A percentile compares a stretch with the other conserved stretches of the same genome.
phyloP scores from a whole-genome alignment of 192 early-diverging fungal genomes.

The Podila clonocystis region DNA sequence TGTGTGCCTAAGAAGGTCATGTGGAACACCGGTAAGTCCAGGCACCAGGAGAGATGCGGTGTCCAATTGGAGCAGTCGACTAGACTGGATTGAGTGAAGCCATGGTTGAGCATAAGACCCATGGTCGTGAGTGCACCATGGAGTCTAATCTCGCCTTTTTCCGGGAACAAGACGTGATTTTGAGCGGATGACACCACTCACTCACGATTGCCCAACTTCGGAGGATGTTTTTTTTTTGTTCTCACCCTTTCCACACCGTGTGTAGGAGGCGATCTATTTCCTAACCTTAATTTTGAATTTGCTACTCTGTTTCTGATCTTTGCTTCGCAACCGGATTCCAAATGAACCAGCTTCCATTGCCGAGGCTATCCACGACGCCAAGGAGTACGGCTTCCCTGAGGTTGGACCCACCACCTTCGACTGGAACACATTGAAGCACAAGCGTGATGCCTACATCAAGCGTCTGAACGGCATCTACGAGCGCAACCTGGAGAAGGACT shows the following conservation, averaged over 20 bases:
- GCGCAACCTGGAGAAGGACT: slow-evolving; percentile 88
- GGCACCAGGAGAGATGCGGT: too few species aligned
- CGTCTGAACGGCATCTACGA: slow-evolving; percentile 98
- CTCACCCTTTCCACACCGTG: background rate
- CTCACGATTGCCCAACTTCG: background rate
- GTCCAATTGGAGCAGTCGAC: too few species aligned
- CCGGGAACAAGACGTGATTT: background rate
- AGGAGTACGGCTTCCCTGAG: slow-evolving; percentile 89
- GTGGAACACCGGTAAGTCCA: slow-evolving; percentile 85
- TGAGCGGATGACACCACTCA: background rate
- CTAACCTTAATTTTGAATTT: too few species aligned
- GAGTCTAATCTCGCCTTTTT: background rate
- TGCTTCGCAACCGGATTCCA: background rate
- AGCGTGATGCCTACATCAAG: slow-evolving; percentile 96
- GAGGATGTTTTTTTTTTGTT: background rate
- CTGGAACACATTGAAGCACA: slow-evolving; percentile 86
- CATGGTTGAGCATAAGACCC: too few species aligned
- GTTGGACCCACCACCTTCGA: slow-evolving; percentile 66
- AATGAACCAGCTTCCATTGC: slow-evolving; percentile 72
- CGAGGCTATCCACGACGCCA: slow-evolving; percentile 90
- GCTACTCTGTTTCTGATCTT: too few species aligned
- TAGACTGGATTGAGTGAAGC: too few species aligned
- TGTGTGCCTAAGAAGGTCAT: slow-evolving; percentile 95
- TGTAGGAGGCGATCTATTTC: too few species aligned
- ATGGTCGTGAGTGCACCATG: background rate